phyloP scores from a whole-genome alignment of 2,329 filamentous ascomycete species.

The Verticillium nonalfalfae region DNA sequence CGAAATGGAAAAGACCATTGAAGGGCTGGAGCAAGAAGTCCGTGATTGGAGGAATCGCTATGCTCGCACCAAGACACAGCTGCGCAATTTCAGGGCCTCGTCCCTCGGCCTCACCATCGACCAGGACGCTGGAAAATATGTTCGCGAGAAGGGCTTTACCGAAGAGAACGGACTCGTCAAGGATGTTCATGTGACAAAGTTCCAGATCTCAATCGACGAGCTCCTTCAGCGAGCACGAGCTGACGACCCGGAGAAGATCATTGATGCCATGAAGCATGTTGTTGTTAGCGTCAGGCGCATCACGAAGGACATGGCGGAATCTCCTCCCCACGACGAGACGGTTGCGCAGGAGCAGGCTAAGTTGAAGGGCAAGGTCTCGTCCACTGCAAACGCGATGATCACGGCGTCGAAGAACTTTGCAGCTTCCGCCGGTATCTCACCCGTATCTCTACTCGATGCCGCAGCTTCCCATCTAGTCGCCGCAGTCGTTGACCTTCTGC shows the following conservation, averaged over 20 bases:
- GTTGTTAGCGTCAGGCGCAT: constrained; percentile 78
- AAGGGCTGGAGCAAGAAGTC: constrained; percentile 73
- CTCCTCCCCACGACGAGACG: constrained; percentile 46
- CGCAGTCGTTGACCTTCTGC: constrained; percentile 79
- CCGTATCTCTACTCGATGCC: constrained; percentile 88
- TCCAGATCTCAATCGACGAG: constrained; percentile 91
- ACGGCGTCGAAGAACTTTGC: constrained; percentile 92
- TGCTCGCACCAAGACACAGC: constrained; percentile 78
- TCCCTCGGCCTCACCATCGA: constrained; percentile 68
- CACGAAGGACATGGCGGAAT: constrained; percentile 69
- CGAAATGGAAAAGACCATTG: constrained; percentile 67
- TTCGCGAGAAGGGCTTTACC: constrained; percentile 61
- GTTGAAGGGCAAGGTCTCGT: constrained; percentile 78
- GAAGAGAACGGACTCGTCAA: constrained; percentile 73
- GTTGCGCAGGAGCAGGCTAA: constrained; percentile 54
- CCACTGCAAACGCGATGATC: constrained; percentile 91
- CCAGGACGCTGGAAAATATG: constrained; percentile 61
- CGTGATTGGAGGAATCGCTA: constrained; percentile 89
- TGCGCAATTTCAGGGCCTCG: constrained; percentile 73
- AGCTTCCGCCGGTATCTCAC: constrained; percentile 74
- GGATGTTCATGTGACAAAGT: constrained; percentile 89
- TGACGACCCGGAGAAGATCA: constrained; percentile 66
- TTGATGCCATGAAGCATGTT: constrained; percentile 82
- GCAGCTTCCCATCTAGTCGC: constrained; percentile 86
- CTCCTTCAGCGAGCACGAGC: constrained; percentile 70